phyloP scores from a whole-genome alignment of 2,329 filamentous ascomycete species.

The Conoideocrella luteorostrata region DNA sequence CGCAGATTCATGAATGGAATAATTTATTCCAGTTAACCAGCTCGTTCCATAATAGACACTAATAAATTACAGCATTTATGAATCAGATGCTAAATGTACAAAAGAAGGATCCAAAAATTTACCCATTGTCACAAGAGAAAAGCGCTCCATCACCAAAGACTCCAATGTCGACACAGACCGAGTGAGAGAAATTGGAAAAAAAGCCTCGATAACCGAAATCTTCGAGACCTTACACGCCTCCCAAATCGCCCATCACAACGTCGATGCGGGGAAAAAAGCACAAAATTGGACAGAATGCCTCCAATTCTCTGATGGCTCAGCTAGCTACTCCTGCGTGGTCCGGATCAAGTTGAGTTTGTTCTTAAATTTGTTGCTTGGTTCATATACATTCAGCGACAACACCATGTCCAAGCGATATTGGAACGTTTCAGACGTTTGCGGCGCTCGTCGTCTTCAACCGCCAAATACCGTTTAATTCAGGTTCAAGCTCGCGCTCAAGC shows the following conservation, averaged over 20 bases:
- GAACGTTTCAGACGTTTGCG: not conserved
- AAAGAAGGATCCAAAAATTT: constrained; percentile 14
- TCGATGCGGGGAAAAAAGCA: not conserved
- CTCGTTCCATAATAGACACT: constrained; percentile 28
- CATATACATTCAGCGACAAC: constrained; percentile 22
- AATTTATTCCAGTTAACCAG: not conserved
- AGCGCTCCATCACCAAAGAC: constrained; percentile 4
- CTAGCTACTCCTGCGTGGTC: constrained; percentile 10
- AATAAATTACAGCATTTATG: constrained; percentile 39
- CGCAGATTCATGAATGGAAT: no score
- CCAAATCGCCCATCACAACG: constrained; percentile 1
- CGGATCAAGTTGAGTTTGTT: constrained; percentile 13
- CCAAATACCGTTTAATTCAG: no score
- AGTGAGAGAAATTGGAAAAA: not conserved
- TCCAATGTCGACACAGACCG: not conserved
- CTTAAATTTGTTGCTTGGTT: constrained; percentile 12
- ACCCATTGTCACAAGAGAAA: constrained; percentile 11
- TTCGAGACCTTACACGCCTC: not conserved
- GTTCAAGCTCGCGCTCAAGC: constrained; percentile 5
- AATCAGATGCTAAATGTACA: constrained; percentile 33
- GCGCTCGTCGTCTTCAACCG: no score
- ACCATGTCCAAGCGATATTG: not conserved
- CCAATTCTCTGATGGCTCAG: not conserved
- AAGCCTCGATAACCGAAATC: not conserved
- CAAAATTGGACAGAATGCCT: not conserved